Evolutionary conservation across 2,329 filamentous ascomycete species (phyloP).

Genomic region (Sporothrix pseudoabietina): DNA sequence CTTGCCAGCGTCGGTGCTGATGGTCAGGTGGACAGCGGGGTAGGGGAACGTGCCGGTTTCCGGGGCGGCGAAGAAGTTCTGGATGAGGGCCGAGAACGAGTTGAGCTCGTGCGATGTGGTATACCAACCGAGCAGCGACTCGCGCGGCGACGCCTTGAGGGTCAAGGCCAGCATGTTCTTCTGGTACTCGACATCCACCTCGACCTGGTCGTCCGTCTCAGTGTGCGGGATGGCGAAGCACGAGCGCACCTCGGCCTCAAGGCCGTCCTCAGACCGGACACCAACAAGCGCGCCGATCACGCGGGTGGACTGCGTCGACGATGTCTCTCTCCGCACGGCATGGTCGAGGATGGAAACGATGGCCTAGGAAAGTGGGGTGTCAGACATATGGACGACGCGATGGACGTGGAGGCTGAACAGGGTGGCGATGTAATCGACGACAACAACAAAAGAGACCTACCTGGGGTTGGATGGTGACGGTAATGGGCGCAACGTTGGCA

Average conservation of each 20-base stretch:
- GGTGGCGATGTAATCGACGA: not conserved
- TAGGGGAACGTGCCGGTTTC: conserved; percentile 97
- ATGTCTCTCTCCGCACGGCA: conserved; percentile 79
- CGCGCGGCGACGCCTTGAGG: conserved; percentile 89
- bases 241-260: conserved; percentile 92
- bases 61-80: conserved; percentile 98
- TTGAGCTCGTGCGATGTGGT: conserved; percentile 96
- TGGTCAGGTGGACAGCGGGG: conserved; percentile 95
- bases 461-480: conserved; percentile 93
- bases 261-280: conserved; percentile 91
- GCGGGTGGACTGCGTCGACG: conserved; percentile 80
- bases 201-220: conserved; percentile 97
- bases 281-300: conserved; percentile 96
- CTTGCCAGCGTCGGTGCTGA: conserved; percentile 84
- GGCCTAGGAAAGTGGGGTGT: conserved; percentile 48
- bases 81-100: conserved; percentile 96
- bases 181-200: conserved; percentile 99
- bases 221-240: conserved; percentile 98
- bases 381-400: not conserved
- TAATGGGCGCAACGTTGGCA: conserved; percentile 85
- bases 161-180: conserved; percentile 98
- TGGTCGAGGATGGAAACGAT: conserved; percentile 86
- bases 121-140: conserved; percentile 97
- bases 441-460: conserved; percentile 54
- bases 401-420: no score